These are phyloP conservation scores for Platismatia glauca DNA, from an alignment of 495 filamentous ascomycete genomes.

Conservation along the genomic window DNA sequence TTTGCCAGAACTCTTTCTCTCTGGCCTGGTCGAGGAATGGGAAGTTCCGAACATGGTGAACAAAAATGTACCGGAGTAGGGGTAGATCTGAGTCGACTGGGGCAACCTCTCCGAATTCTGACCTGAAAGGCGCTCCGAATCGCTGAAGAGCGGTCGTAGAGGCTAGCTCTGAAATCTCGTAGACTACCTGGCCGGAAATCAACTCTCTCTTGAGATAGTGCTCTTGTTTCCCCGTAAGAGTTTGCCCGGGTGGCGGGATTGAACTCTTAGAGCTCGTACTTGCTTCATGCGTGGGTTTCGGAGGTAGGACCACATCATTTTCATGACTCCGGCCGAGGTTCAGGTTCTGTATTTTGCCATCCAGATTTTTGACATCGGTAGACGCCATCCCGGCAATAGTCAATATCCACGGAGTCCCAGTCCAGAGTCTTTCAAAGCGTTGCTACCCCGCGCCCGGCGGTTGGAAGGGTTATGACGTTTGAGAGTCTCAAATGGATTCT, in stretches of 20 bases:
- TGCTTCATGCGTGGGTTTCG: conserved; percentile 11
- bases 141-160: conserved; percentile 89
- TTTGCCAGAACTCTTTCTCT: conserved; percentile 99
- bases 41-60: conserved; percentile 95
- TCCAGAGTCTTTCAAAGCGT: not conserved
- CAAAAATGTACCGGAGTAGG: conserved; percentile 92
- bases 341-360: conserved; percentile 9
- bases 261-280: conserved; percentile 12
- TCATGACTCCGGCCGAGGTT: not conserved
- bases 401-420: not conserved
- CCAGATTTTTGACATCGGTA: not conserved
- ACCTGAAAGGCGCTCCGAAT: conserved; percentile 92
- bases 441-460: not conserved
- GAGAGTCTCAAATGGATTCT: not conserved
- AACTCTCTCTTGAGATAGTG: conserved; percentile 97
- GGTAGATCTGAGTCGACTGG: conserved; percentile 92
- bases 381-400: not conserved
- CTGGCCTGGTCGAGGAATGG: conserved; percentile 91
- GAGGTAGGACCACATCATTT: not conserved
- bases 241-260: conserved; percentile 39
- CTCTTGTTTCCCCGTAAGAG: conserved; percentile 93
- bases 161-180: conserved; percentile 83
- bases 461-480: not conserved
- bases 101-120: conserved; percentile 82
- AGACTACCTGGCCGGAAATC: conserved; percentile 76